These are phyloP conservation scores for Colletotrichum lupini DNA, from an alignment of 2,329 filamentous ascomycete species.

Conservation along the genomic window DNA sequence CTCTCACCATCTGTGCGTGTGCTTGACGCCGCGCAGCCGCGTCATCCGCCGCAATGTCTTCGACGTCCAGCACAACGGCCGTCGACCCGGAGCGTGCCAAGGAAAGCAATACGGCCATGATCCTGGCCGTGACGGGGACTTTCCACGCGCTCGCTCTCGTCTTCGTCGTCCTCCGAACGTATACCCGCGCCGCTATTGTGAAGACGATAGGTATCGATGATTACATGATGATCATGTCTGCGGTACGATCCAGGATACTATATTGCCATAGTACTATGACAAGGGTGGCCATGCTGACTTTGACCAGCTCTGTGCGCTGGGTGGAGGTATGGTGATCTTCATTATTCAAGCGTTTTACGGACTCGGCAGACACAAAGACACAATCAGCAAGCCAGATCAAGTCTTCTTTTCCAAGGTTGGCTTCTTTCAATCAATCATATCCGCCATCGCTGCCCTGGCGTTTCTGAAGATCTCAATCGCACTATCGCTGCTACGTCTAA, in stretches of 20 bases:
- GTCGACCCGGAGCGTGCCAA: constrained; percentile 38
- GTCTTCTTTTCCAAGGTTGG: constrained; percentile 51
- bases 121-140: constrained; percentile 38
- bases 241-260: constrained; percentile 35
- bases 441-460: constrained; percentile 44
- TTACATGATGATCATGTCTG: constrained; percentile 41
- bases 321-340: constrained; percentile 48
- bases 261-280: neutral
- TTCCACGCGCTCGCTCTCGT: constrained; percentile 41
- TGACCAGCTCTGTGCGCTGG: constrained; percentile 41
- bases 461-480: constrained; percentile 41
- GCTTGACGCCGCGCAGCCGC: neutral
- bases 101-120: constrained; percentile 40
- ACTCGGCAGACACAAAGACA: constrained; percentile 56
- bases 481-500: constrained; percentile 38
- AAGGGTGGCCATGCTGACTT: neutral
- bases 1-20: neutral
- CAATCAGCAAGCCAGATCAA: constrained; percentile 47
- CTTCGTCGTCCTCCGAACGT: constrained; percentile 34
- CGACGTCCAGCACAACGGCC: neutral
- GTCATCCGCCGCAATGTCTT: constrained; percentile 10
- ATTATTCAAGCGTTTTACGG: constrained; percentile 55
- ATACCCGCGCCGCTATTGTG: constrained; percentile 38
- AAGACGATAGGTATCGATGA: constrained; percentile 43
- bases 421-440: constrained; percentile 58